Conservation (phyloP, 352 stramenopile genomes). For the Globisporangium middletonii region DNA sequence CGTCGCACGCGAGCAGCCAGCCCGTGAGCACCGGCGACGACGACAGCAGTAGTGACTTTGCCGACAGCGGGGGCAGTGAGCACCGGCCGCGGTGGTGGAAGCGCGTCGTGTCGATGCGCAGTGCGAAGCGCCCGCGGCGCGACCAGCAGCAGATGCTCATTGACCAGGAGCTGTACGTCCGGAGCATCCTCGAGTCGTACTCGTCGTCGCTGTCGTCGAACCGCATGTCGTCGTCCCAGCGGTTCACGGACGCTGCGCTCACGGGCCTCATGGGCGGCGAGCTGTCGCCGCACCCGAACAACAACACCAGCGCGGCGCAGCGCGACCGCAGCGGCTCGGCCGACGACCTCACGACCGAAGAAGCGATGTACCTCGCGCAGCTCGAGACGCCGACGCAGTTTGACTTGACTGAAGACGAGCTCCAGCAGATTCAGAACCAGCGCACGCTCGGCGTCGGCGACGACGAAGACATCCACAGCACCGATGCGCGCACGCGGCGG, state of each 20-base stretch:
- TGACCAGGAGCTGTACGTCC: constrained; percentile 67
- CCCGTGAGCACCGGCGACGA: constrained; percentile 5
- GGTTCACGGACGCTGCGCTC: constrained; percentile 18
- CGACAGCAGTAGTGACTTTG: constrained; percentile 16
- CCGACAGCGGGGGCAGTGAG: constrained; percentile 9
- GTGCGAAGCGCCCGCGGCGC: constrained; percentile 16
- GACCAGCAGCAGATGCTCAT: constrained; percentile 12
- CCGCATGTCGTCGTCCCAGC: constrained; percentile 31
- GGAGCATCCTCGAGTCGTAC: constrained; percentile 72
- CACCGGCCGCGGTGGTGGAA: constrained; percentile 26
- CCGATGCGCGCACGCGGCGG: constrained; percentile 39
- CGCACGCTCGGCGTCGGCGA: constrained; percentile 14
- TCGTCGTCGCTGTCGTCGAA: constrained; percentile 67
- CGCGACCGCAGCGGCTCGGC: constrained; percentile 8
- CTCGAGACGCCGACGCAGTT: constrained; percentile 16
- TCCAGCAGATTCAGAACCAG: constrained; percentile 9
- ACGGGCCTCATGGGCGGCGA: constrained; percentile 8
- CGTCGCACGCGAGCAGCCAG: constrained; percentile 10
- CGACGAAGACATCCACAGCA: constrained; percentile 15
- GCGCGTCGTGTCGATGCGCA: constrained; percentile 23
- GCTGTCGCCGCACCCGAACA: constrained; percentile 10
- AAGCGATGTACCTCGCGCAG: constrained; percentile 18
- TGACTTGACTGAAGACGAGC: constrained; percentile 4
- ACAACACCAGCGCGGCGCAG: not conserved
- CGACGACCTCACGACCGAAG: constrained; percentile 6